Evolutionary conservation across 2,329 filamentous ascomycete genomes (phyloP).

Genomic region (Arthrobotrys pseudoclavata): DNA sequence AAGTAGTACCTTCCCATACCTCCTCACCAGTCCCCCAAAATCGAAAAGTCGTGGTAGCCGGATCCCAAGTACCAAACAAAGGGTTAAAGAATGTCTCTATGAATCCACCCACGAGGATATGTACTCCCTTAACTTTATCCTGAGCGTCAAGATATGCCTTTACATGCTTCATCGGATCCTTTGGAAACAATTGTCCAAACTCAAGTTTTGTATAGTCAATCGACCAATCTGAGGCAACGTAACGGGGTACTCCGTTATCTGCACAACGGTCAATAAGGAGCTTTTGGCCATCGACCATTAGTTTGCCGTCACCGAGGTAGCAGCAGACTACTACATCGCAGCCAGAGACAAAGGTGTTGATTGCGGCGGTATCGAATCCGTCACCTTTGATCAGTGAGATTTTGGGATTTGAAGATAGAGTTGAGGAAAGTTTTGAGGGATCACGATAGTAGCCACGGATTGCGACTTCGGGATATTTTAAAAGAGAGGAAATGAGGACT

Average conservation of each 20-base stretch:
- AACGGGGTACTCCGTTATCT: slow-evolving; percentile 65
- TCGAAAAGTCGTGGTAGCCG: slow-evolving; percentile 62
- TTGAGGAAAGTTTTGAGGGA: slow-evolving; percentile 62
- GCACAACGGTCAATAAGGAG: slow-evolving; percentile 67
- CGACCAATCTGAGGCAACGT: slow-evolving; percentile 67
- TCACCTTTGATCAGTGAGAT: slow-evolving; percentile 64
- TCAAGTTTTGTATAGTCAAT: slow-evolving; percentile 67
- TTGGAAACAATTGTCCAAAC: slow-evolving; percentile 65
- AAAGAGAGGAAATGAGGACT: slow-evolving; percentile 63
- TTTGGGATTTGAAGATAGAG: slow-evolving; percentile 52
- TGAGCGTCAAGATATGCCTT: slow-evolving; percentile 66
- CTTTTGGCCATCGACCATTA: slow-evolving; percentile 68
- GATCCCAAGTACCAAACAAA: slow-evolving; percentile 62
- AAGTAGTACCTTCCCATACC: slow-evolving; percentile 66
- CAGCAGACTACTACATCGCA: slow-evolving; percentile 67
- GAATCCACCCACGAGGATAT: slow-evolving; percentile 67
- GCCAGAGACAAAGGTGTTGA: slow-evolving; percentile 64
- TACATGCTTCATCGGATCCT: slow-evolving; percentile 67
- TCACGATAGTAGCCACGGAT: slow-evolving; percentile 64
- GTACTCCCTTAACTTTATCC: slow-evolving; percentile 66
- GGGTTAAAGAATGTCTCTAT: slow-evolving; percentile 65
- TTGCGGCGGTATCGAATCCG: slow-evolving; percentile 62
- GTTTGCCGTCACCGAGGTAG: slow-evolving; percentile 66
- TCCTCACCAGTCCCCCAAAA: slow-evolving; percentile 67
- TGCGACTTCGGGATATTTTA: slow-evolving; percentile 63